Evolutionary conservation across 148 eudicot species (phyloP).

Genomic region (Chenopodium quinoa): DNA sequence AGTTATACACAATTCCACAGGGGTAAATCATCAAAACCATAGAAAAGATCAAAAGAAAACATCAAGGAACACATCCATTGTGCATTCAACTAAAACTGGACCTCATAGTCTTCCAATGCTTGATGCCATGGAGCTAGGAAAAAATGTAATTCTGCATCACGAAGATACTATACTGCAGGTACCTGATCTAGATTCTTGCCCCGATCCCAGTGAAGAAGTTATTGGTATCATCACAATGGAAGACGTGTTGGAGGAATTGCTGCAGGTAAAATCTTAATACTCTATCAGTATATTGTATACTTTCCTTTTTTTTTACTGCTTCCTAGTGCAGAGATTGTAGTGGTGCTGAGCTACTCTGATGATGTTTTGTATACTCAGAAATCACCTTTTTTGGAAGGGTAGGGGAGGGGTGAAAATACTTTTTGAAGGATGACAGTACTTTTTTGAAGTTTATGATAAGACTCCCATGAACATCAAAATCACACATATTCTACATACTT

Average conservation of each 20-base stretch:
- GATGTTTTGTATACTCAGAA: background rate
- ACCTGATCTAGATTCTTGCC: conserved; percentile 32
- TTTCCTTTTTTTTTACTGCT: background rate
- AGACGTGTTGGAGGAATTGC: conserved; percentile 74
- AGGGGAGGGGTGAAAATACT: too few relatives aligned
- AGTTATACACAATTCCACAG: conserved; percentile 16
- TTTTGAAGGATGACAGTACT: too few relatives aligned
- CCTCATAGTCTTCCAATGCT: conserved; percentile 29
- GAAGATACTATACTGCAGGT: conserved; percentile 25
- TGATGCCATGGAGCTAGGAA: conserved; percentile 25
- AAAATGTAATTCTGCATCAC: conserved; percentile 9
- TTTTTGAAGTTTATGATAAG: too few relatives aligned
- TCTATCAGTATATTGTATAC: background rate
- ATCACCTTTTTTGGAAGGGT: background rate
- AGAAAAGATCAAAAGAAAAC: conserved; percentile 28
- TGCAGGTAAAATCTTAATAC: conserved; percentile 53
- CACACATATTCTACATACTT: too few relatives aligned
- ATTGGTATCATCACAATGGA: conserved; percentile 88
- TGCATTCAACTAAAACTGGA: conserved; percentile 36
- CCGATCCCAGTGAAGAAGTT: conserved; percentile 49
- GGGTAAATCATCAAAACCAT: conserved; percentile 18
- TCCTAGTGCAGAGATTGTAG: background rate
- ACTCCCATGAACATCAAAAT: too few relatives aligned
- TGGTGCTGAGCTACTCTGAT: background rate
- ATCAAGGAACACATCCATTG: conserved; percentile 30